Evolutionary conservation across 1,284 basidiomycete species (phyloP).

Genomic region (Marasmius oreades): DNA sequence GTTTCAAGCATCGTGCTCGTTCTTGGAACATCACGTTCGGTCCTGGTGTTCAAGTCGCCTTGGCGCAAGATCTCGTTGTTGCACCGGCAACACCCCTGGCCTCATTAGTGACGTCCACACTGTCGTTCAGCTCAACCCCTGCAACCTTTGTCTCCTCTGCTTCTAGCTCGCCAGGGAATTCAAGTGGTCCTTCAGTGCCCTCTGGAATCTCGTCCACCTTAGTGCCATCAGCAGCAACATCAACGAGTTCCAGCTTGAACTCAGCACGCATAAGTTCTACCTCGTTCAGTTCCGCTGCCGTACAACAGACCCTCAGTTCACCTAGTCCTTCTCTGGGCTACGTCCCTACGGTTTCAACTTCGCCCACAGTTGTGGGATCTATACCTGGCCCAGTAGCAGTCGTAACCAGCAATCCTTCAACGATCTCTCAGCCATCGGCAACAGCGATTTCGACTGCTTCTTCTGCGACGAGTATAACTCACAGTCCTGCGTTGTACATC

Average conservation of each 20-base stretch:
- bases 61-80: slow-evolving; percentile 6
- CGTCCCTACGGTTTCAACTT: not conserved
- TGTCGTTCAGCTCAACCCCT: not conserved
- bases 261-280: not conserved
- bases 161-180: not conserved
- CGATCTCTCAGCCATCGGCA: not conserved
- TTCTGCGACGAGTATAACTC: slow-evolving; percentile 21
- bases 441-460: slow-evolving; percentile 8
- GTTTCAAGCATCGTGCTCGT: not conserved
- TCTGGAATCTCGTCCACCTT: not conserved
- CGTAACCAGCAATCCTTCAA: slow-evolving; percentile 10
- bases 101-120: not conserved
- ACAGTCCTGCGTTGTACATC: slow-evolving; percentile 37
- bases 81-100: not conserved
- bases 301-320: slow-evolving; percentile 7
- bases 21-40: slow-evolving; percentile 15
- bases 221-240: not conserved
- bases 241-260: slow-evolving; percentile 2
- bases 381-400: not conserved
- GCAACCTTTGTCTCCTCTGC: slow-evolving; percentile 10
- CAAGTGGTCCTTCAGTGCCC: slow-evolving; percentile 14
- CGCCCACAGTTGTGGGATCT: slow-evolving; percentile 8
- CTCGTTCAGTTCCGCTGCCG: too few relatives aligned
- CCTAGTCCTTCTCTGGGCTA: not conserved
- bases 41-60: slow-evolving; percentile 13